These are phyloP conservation scores for Microsporum ferrugineum DNA, from an alignment of 2,329 filamentous ascomycete genomes.

Conservation along the genomic window DNA sequence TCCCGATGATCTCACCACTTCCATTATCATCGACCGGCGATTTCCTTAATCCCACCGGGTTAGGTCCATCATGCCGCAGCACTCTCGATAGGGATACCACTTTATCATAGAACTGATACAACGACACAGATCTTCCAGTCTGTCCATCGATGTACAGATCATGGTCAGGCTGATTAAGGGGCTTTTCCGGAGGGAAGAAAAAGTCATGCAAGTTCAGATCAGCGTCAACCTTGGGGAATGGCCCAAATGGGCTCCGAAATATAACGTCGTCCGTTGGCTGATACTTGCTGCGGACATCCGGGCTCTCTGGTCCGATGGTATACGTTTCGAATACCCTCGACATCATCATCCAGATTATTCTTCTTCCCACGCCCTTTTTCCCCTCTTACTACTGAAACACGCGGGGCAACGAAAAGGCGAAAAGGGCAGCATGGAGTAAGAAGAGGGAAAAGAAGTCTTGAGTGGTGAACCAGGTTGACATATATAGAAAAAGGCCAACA, in stretches of 20 bases:
- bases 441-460: neutral
- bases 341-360: neutral
- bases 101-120: conserved; percentile 11
- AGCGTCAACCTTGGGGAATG: conserved; percentile 9
- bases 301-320: conserved; percentile 5
- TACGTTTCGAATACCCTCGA: neutral
- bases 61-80: conserved; percentile 10
- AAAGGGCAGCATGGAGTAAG: neutral
- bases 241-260: conserved; percentile 9
- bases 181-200: conserved; percentile 7
- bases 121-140: neutral
- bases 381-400: neutral
- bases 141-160: conserved; percentile 11
- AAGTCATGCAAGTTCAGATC: conserved; percentile 11
- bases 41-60: conserved; percentile 6
- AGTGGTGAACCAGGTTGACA: neutral
- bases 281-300: conserved; percentile 9
- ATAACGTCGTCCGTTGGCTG: conserved; percentile 10
- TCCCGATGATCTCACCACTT: conserved; percentile 10
- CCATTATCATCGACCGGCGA: conserved; percentile 9
- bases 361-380: neutral
- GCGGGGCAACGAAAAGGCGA: neutral
- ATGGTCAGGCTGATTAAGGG: conserved; percentile 6
- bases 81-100: conserved; percentile 8
- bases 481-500: neutral